Percentiles rank a stretch among this genome's conserved stretches.
Evolutionary conservation across 768 basidiomycete species (phyloP).

Genomic region (Trichaptum fuscoviolaceum): DNA sequence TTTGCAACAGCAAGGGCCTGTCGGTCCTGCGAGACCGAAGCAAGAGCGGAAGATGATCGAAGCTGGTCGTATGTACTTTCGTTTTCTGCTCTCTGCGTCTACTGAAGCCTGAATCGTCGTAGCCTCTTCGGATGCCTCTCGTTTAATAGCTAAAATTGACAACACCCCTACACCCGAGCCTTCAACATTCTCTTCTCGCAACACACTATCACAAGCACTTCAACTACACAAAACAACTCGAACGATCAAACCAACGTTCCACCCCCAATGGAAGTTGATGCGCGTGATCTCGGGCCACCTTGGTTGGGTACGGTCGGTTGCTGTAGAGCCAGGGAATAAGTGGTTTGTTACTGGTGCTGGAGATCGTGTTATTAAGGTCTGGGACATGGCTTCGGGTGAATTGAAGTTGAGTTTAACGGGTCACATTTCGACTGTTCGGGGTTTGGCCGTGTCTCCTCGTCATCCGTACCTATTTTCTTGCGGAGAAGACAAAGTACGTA

Average conservation of each 20-base stretch:
- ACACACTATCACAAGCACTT: slow-evolving; percentile 81
- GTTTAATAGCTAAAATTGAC: slow-evolving; percentile 72
- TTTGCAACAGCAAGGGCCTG: slow-evolving; percentile 72
- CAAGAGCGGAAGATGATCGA: slow-evolving; percentile 63
- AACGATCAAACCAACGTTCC: slow-evolving; percentile 92
- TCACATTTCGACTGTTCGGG: slow-evolving; percentile 95
- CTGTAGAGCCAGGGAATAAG: slow-evolving; percentile 95
- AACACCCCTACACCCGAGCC: slow-evolving; percentile 60
- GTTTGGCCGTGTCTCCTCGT: slow-evolving; percentile 84
- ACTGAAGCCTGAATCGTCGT: slow-evolving; percentile 14
- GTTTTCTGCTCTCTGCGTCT: slow-evolving; percentile 7
- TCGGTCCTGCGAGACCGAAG: slow-evolving; percentile 74
- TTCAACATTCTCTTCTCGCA: slow-evolving; percentile 62
- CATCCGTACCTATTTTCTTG: slow-evolving; percentile 98
- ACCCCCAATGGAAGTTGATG: slow-evolving; percentile 92
- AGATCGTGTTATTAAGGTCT: slow-evolving; percentile 97
- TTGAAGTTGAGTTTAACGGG: slow-evolving; percentile 95
- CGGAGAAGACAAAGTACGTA: slow-evolving; percentile 89
- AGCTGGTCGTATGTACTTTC: slow-evolving; percentile 50
- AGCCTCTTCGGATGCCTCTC: slow-evolving; percentile 45
- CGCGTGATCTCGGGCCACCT: slow-evolving; percentile 97
- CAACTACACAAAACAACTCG: slow-evolving; percentile 90
- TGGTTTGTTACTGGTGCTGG: slow-evolving; percentile 99
- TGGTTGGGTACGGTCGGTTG: slow-evolving; percentile 95
- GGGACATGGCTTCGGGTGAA: slow-evolving; percentile 98